Conservation (phyloP, 116 monocot species). For the Phalaenopsis hybrid region DNA sequence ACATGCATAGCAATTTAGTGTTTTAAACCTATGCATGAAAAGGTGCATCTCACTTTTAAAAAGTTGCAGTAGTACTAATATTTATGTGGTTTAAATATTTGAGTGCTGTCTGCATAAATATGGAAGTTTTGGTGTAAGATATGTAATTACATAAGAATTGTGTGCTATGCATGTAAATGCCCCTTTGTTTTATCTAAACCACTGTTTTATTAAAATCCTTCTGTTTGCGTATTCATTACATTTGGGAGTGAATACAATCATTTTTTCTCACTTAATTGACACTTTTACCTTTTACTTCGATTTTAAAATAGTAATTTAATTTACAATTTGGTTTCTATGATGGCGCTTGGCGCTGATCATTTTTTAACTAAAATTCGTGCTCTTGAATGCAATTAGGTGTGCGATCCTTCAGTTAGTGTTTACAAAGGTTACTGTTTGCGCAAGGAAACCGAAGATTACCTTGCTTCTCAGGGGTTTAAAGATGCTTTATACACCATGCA, state of each 20-base stretch:
- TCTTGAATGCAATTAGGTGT: slow-evolving; percentile 32
- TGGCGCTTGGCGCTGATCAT: neutral
- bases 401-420: slow-evolving; percentile 76
- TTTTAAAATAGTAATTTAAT: neutral
- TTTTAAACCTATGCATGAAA: too few relatives aligned
- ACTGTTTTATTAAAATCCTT: neutral
- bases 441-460: slow-evolving; percentile 66
- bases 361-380: neutral
- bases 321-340: neutral
- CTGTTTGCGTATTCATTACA: neutral
- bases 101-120: too few relatives aligned
- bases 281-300: neutral
- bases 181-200: neutral
- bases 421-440: slow-evolving; percentile 64
- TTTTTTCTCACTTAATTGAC: neutral
- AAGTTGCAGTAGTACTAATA: too few relatives aligned
- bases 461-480: slow-evolving; percentile 54
- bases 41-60: too few relatives aligned
- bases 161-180: too few relatives aligned
- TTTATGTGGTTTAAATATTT: too few relatives aligned
- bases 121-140: too few relatives aligned
- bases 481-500: slow-evolving; percentile 63
- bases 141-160: too few relatives aligned
- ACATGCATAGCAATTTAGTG: too few relatives aligned
- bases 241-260: neutral